Percentiles rank a stretch among this genome's conserved stretches.
Conservation (phyloP, 495 filamentous ascomycete genomes). For the Halenospora varia region DNA sequence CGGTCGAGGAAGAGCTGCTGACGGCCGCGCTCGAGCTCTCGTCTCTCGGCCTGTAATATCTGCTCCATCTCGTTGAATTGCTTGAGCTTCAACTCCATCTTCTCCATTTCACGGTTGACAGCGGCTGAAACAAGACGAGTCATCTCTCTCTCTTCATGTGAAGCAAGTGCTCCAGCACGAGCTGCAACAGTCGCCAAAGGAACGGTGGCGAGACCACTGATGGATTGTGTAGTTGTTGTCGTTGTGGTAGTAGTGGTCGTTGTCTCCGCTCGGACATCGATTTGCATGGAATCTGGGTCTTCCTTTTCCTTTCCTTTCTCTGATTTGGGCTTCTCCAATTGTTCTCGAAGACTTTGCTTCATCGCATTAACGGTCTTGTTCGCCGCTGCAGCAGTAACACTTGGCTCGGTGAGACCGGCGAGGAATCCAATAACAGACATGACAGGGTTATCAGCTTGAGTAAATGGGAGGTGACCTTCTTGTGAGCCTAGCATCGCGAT, state of each 20-base stretch:
- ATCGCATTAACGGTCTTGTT: constrained; percentile 82
- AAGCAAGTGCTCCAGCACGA: constrained; percentile 80
- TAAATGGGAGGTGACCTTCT: constrained; percentile 76
- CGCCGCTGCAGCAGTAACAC: constrained; percentile 83
- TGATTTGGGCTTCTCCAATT: constrained; percentile 55
- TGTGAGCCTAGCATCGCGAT: constrained; percentile 59
- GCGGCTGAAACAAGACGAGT: constrained; percentile 82
- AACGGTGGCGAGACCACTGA: constrained; percentile 68
- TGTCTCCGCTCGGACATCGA: constrained; percentile 42
- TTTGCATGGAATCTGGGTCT: constrained; percentile 49
- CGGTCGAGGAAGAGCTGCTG: constrained; percentile 93
- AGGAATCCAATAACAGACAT: constrained; percentile 93
- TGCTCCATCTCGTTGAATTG: constrained; percentile 97
- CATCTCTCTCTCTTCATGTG: constrained; percentile 95
- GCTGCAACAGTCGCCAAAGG: constrained; percentile 82
- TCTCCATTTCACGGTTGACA: constrained; percentile 79
- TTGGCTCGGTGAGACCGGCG: constrained; percentile 80
- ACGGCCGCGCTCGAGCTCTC: constrained; percentile 84
- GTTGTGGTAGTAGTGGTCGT: constrained; percentile 38
- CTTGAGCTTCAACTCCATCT: constrained; percentile 77
- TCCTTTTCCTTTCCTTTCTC: constrained; percentile 55
- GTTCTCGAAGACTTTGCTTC: constrained; percentile 65
- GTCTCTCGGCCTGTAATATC: constrained; percentile 83
- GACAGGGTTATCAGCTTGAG: constrained; percentile 87
- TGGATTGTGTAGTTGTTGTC: constrained; percentile 38